Base-by-base conservation (phyloP, 768 basidiomycete genomes). In the Austroboletus eburneus region DNA sequence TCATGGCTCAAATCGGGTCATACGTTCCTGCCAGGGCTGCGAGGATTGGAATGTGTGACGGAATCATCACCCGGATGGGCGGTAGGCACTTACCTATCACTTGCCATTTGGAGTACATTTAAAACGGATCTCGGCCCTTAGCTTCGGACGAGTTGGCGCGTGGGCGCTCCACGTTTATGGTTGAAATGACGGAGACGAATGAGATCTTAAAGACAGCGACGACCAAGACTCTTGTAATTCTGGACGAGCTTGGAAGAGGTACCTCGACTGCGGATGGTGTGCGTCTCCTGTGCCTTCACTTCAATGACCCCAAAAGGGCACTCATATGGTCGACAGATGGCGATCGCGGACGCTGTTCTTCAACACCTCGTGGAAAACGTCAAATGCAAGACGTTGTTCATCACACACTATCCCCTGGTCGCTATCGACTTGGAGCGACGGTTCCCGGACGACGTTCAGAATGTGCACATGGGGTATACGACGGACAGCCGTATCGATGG, bases 161-260 rank as follows among this genome's bases (percentile, higher is more conserved):
- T 32, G 92, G 92, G 0, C 80, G 90, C 8, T 95, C 92, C 0
- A 98, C 89, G 0, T 96, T 97, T 64, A 96, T 96, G 94, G 90
- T 97, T 3, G 95, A 99, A 66, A 85, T 98, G 75, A 76, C 86
- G 5, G 93, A 97, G 63, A 96, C 94, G 0, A 86, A 83, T 56
- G 90, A 96, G 57, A 93, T 97, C 46, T 67, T 98, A 13, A 76
- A 82, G 29, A 72, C 80, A 4, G 87, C 90, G 1, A 87, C 91
- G 0, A 64, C 74, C 4, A 76, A 75, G 24, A 91, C 88, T 42
- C 74, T 98, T 10, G 87, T 99, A 12, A 86, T 99, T 33, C 73
- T 97, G 3, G 95, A 99, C 58, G 87, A 89, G 59, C 75, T 95
- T 9, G 92, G 92, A 22, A 72, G 91, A 33, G 94, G 95, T 14